A percentile compares a stretch with the other conserved stretches of the same genome.
Conservation (phyloP, 805 yeast species). For the Spathaspora sp. region DNA sequence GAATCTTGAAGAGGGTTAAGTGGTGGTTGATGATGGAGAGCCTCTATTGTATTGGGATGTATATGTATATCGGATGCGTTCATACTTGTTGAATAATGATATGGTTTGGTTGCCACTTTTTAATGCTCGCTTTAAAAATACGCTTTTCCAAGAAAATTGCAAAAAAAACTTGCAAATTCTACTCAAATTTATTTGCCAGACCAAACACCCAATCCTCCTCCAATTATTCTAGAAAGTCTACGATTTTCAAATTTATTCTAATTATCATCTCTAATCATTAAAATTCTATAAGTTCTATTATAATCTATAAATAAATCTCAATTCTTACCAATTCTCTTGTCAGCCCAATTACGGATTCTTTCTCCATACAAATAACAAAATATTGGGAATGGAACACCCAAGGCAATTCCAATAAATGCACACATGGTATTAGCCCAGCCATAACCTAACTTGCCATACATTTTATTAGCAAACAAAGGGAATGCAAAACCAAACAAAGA, state of each 20-base stretch:
- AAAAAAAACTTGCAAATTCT: neutral
- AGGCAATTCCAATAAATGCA: slow-evolving; percentile 27
- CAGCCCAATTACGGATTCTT: slow-evolving; percentile 31
- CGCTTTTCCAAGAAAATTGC: neutral
- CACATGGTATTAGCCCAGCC: slow-evolving; percentile 42
- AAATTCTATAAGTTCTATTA: neutral
- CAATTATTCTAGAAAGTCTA: too few species aligned
- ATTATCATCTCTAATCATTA: neutral
- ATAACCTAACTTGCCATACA: slow-evolving; percentile 31
- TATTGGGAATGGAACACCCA: slow-evolving; percentile 38
- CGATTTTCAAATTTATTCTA: neutral
- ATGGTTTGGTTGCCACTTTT: slow-evolving; percentile 1
- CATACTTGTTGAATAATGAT: neutral
- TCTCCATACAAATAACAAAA: slow-evolving; percentile 35
- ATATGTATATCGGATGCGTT: slow-evolving; percentile 1
- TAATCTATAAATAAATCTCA: neutral
- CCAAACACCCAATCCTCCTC: too few species aligned
- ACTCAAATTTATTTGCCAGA: neutral
- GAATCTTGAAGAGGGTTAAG: neutral
- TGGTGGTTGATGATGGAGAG: neutral
- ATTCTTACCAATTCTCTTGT: slow-evolving; percentile 18
- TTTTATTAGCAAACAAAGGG: slow-evolving; percentile 34
- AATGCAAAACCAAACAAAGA: slow-evolving; percentile 35
- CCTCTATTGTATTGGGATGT: neutral
- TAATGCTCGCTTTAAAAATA: neutral